A percentile compares a stretch with the other conserved stretches of the same genome.
phyloP scores from a whole-genome alignment of 805 yeast species.

The Saitoella complicata region DNA sequence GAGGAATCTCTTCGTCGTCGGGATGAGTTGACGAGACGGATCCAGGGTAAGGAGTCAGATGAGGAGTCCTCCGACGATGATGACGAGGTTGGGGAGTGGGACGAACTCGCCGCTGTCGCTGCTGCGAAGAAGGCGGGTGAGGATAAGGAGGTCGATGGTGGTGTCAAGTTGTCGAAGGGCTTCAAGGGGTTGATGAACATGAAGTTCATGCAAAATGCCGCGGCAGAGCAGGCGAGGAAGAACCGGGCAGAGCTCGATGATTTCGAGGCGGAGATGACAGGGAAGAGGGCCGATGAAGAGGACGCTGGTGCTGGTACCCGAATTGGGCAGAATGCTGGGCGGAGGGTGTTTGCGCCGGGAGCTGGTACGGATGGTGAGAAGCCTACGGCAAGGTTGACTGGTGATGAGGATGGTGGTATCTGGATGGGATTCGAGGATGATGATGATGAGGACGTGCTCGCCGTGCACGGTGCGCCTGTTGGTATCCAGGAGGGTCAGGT shows the following conservation, averaged over 20 bases:
- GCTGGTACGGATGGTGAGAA: background rate
- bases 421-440: conserved; percentile 5
- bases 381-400: conserved; percentile 10
- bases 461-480: too few species aligned
- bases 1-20: conserved; percentile 90
- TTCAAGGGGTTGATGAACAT: conserved; percentile 76
- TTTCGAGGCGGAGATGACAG: conserved; percentile 6
- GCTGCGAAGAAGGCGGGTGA: conserved; percentile 11
- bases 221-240: conserved; percentile 28
- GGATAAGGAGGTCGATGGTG: conserved; percentile 13
- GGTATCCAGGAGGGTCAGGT: too few species aligned
- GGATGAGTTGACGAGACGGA: conserved; percentile 55
- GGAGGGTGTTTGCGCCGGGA: conserved; percentile 2
- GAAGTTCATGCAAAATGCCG: conserved; percentile 93
- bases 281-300: conserved; percentile 9
- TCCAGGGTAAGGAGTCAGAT: conserved; percentile 34
- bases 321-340: background rate
- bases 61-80: conserved; percentile 38
- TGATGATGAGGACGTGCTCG: conserved; percentile 7
- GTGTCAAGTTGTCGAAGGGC: conserved; percentile 16
- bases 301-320: conserved; percentile 4
- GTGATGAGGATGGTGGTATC: conserved; percentile 16
- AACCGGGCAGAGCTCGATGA: conserved; percentile 8
- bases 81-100: conserved; percentile 22
- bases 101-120: conserved; percentile 8